phyloP scores from a whole-genome alignment of 805 yeast genomes.

The Myxozyma neotropica region DNA sequence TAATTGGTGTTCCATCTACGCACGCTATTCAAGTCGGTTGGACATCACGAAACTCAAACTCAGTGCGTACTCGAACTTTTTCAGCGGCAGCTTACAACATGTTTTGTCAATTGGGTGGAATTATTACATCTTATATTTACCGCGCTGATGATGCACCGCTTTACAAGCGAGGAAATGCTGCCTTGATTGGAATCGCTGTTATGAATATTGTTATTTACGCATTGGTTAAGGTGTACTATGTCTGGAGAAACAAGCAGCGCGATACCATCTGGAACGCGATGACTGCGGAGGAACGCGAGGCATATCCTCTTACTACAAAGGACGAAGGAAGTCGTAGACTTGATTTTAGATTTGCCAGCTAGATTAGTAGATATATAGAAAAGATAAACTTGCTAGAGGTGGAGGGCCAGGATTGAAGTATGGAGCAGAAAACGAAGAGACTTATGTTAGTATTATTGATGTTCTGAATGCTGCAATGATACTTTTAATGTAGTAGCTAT shows the following conservation, averaged over 20 bases:
- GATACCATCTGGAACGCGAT: constrained; percentile 55
- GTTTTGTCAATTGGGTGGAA: constrained; percentile 60
- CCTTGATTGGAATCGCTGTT: constrained; percentile 39
- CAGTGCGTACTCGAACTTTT: constrained; percentile 65
- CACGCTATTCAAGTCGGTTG: constrained; percentile 61
- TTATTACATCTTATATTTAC: constrained; percentile 60
- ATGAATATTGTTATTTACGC: constrained; percentile 37
- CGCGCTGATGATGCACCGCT: constrained; percentile 59
- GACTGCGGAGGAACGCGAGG: constrained; percentile 53
- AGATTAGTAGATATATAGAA: too few species aligned
- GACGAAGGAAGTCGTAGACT: constrained; percentile 63
- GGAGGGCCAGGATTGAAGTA: too few species aligned
- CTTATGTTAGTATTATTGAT: too few species aligned
- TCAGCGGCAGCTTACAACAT: constrained; percentile 68
- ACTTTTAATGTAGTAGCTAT: too few species aligned
- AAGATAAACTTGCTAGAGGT: too few species aligned
- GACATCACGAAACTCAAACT: constrained; percentile 63
- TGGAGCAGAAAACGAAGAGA: too few species aligned
- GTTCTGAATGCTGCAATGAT: too few species aligned
- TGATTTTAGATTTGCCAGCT: constrained; percentile 53
- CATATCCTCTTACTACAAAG: constrained; percentile 50
- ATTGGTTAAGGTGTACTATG: constrained; percentile 43
- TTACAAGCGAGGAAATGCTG: constrained; percentile 59
- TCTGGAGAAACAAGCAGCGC: constrained; percentile 42
- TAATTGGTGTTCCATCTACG: constrained; percentile 51